These are phyloP conservation scores for Fusarium foetens DNA, from an alignment of 2,329 filamentous ascomycete species.

Conservation along the genomic window DNA sequence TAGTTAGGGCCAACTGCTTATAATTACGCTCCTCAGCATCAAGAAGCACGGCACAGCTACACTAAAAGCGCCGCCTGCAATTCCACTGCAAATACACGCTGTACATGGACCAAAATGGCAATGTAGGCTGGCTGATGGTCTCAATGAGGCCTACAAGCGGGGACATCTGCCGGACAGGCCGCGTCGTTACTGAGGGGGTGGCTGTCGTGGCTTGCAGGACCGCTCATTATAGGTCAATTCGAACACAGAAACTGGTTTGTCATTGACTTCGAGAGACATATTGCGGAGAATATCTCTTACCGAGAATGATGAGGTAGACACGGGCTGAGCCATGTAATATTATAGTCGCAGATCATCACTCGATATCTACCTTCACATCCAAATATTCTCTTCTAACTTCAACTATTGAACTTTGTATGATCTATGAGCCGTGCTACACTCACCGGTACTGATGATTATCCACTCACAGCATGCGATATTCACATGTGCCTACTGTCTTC, in stretches of 20 bases:
- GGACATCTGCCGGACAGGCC: neutral
- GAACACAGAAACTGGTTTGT: neutral
- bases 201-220: neutral
- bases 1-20: neutral
- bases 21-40: neutral
- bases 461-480: fast-evolving
- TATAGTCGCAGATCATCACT: neutral
- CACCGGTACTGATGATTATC: fast-evolving
- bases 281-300: neutral
- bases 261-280: neutral
- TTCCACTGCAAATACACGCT: fast-evolving
- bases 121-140: neutral
- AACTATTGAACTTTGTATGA: neutral
- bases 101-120: neutral
- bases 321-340: neutral
- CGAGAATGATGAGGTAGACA: neutral
- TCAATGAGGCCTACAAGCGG: neutral
- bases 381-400: neutral
- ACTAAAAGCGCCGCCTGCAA: neutral
- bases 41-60: neutral
- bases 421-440: neutral
- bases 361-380: neutral
- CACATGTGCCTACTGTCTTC: neutral
- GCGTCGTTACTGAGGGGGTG: slow-evolving; percentile 1
- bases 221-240: neutral